Evolutionary conservation across 2,329 filamentous ascomycete species (phyloP), one percentile per base, ranked within the genome.

Genomic region (Cercospora zeina): DNA sequence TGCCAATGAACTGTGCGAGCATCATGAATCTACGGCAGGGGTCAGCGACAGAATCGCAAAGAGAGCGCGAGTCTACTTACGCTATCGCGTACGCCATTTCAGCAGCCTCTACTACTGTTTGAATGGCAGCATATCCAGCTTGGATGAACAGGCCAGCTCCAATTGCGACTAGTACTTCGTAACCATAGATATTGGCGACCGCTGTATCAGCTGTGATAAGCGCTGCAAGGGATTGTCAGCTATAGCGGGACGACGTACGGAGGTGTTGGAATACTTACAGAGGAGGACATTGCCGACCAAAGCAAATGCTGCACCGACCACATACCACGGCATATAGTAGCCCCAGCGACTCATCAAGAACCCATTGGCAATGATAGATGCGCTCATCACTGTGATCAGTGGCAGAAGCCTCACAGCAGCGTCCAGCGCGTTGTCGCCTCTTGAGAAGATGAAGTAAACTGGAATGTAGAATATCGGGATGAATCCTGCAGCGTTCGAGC

Each of bases 401-500:
- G 79, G 81, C 1, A 82, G 68, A 1, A 81, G 70, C 8, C 75
- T 72, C 1, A 79, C 75, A 2, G 75, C 78, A 8, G 79, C 74
- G 13, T 77, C 62, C 4, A 82, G 67, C 0, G 78, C 73, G 0
- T 66, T 71, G 50, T 82, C 80, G 5, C 78, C 79, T 2, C 74
- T 75, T 0, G 76, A 76, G 67, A 85, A 85, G 60, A 82, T 79
- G 70, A 85, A 85, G 73, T 53, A 84, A 0, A 85, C 72, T 0
- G 83, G 83, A 4, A 82, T 78, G 70, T 82, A 85, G 72, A 84
- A 85, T 4, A 82, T 73, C 0, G 75, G 74, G 54, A 66, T 47
- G 19, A 61, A 63, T 16, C 21, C 42, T 10, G 33, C 47, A 34
- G 58, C 54, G 14, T 51, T 27, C 19, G 56, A 54, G 56, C 78